Base-by-base conservation (phyloP, 129 eudicot genomes). In the Helianthus tuberosus region DNA sequence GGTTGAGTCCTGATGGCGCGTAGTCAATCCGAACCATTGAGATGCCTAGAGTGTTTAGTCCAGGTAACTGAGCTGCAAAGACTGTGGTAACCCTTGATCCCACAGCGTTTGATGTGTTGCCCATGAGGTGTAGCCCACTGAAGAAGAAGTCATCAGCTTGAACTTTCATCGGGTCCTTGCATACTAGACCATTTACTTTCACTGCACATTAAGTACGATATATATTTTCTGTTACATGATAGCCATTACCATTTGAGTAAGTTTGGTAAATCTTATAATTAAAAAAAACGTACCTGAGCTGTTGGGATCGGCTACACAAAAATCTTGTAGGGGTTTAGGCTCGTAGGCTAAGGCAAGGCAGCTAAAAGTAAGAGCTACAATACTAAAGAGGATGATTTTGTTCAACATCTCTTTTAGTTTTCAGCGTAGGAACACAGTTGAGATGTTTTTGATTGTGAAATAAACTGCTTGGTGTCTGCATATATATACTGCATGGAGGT, bases 291-390 rank as follows among this genome's bases (percentile, higher is more conserved):
- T 61, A 82, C 87, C 87, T 74, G 78, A 9, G 62, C 5, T 55
- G 62, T 55, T 20, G 62, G 76, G 13, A 78, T 77, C 80, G 6
- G 86, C 86, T 5, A 82, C 86, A 36, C 86, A 82, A 50, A 82
- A 82, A 73, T 82, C 86, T 73, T 82, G 86, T 29, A 82, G 81
- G 8, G 86, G 68, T 14, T 64, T n/a, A 59, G 83, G 83, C 55
- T 82, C 83, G 49, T 48, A 62, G n/a, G 86, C 86, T 16, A 66
- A 62, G 13, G 69, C 77, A 29, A 20, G 23, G 23, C 23, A 20
- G 23, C 23, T 20, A 20, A 20, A 20, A 20, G 23, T 20, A 20
- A 20, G 68, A 15, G 48, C 51, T 68, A 62, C 52, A 64, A 14
- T 71, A 64, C 53, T 77, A 16, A 14, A 78, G 77, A 51, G 78